Conservation (phyloP, 768 basidiomycete genomes). For the Lentinus tigrinus region DNA sequence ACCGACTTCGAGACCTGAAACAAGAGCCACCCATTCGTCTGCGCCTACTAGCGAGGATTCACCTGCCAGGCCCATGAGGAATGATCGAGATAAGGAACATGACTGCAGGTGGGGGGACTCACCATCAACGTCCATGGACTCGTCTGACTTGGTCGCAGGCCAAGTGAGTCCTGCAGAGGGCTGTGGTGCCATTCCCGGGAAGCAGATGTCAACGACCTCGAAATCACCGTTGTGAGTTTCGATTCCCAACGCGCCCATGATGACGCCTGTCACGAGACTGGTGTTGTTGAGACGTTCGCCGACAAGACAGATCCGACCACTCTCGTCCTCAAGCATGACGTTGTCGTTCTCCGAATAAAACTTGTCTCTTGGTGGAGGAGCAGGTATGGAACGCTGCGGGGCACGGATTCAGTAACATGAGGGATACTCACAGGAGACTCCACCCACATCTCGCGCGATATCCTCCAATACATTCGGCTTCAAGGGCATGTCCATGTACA, state of each 20-base stretch:
- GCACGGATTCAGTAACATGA: neutral
- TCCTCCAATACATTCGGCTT: conserved; percentile 99
- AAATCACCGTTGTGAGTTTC: conserved; percentile 91
- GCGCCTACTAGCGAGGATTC: neutral
- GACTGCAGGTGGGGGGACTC: conserved; percentile 26
- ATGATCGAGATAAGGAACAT: neutral
- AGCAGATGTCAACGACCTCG: conserved; percentile 88
- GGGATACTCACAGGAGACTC: neutral
- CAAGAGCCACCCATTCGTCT: conserved; percentile 80
- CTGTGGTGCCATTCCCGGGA: conserved; percentile 78
- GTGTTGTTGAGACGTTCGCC: conserved; percentile 65
- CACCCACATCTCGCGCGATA: conserved; percentile 84
- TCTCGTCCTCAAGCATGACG: conserved; percentile 94
- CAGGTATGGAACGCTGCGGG: conserved; percentile 79
- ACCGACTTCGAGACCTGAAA: conserved; percentile 86
- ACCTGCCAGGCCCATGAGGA: neutral
- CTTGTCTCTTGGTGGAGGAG: conserved; percentile 74
- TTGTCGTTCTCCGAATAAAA: conserved; percentile 76
- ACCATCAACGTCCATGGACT: conserved; percentile 74
- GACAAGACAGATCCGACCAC: conserved; percentile 85
- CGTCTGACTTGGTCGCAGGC: conserved; percentile 22
- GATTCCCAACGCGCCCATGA: conserved; percentile 85
- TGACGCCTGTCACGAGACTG: conserved; percentile 85
- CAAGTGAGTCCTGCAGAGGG: conserved; percentile 25
- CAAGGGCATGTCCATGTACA: conserved; percentile 98